phyloP scores from a whole-genome alignment of 2,329 filamentous ascomycete species.

The Cadophora sp. region DNA sequence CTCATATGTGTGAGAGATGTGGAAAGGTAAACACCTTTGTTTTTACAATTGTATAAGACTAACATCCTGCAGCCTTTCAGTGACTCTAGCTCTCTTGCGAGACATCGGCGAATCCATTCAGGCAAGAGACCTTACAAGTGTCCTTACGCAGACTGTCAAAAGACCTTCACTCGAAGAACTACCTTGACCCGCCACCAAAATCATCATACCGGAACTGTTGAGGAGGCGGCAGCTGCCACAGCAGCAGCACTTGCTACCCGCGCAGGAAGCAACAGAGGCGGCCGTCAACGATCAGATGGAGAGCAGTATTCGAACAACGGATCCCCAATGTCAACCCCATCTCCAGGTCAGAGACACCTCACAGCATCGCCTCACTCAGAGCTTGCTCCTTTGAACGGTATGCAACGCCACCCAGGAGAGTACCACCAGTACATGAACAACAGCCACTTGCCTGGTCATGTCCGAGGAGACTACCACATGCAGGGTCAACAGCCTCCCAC shows the following conservation, averaged over 20 bases:
- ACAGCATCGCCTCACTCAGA: slow-evolving; percentile 83
- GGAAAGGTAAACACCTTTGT: slow-evolving; percentile 73
- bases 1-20: slow-evolving; percentile 95
- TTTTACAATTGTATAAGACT: slow-evolving; percentile 29
- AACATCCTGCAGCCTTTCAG: slow-evolving; percentile 77
- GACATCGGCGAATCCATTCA: slow-evolving; percentile 93
- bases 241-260: slow-evolving; percentile 78
- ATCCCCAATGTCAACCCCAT: slow-evolving; percentile 81
- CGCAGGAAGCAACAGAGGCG: slow-evolving; percentile 47
- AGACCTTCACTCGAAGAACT: slow-evolving; percentile 95
- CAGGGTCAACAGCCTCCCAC: slow-evolving; percentile 66
- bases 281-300: slow-evolving; percentile 70
- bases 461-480: slow-evolving; percentile 67
- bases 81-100: slow-evolving; percentile 91
- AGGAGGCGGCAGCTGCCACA: slow-evolving; percentile 89
- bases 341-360: slow-evolving; percentile 78
- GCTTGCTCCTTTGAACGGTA: slow-evolving; percentile 71
- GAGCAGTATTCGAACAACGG: slow-evolving; percentile 74
- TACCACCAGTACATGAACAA: slow-evolving; percentile 78
- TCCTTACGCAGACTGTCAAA: slow-evolving; percentile 95
- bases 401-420: slow-evolving; percentile 60
- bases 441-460: slow-evolving; percentile 81
- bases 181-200: slow-evolving; percentile 96
- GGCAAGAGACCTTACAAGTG: slow-evolving; percentile 98
- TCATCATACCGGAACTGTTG: slow-evolving; percentile 92